These are phyloP conservation scores for Calophaca sinica DNA, from an alignment of 306 rosid species.

Conservation along the genomic window DNA sequence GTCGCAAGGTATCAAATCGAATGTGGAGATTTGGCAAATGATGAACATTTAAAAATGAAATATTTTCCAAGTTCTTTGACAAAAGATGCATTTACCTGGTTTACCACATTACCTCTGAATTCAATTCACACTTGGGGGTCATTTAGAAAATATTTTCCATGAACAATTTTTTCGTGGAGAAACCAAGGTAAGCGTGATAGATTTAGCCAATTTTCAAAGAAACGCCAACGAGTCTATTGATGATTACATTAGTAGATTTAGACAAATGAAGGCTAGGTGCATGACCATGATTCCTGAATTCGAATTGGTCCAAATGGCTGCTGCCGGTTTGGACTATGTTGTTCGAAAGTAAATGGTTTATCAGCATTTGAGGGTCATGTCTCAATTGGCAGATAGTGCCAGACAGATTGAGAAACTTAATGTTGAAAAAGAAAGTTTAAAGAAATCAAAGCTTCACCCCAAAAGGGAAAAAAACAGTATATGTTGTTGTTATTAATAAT, in stretches of 20 bases:
- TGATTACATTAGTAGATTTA: neutral
- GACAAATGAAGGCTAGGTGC: neutral
- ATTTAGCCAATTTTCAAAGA: neutral
- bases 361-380: neutral
- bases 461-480: too few species aligned
- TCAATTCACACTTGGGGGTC: neutral
- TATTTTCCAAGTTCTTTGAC: too few species aligned
- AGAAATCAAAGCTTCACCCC: too few species aligned
- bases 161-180: neutral
- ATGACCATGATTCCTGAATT: neutral
- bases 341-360: neutral
- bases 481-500: too few species aligned
- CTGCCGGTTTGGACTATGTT: neutral
- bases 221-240: neutral
- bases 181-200: neutral
- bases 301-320: neutral
- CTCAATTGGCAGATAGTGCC: neutral
- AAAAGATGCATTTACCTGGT: too few species aligned
- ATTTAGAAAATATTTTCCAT: neutral
- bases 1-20: neutral
- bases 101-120: too few species aligned
- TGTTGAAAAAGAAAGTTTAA: too few species aligned
- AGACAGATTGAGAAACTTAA: neutral
- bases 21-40: neutral
- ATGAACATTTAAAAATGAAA: neutral